Conservation (phyloP, 176 grass and related monocot genomes). For the Carex pumila region DNA sequence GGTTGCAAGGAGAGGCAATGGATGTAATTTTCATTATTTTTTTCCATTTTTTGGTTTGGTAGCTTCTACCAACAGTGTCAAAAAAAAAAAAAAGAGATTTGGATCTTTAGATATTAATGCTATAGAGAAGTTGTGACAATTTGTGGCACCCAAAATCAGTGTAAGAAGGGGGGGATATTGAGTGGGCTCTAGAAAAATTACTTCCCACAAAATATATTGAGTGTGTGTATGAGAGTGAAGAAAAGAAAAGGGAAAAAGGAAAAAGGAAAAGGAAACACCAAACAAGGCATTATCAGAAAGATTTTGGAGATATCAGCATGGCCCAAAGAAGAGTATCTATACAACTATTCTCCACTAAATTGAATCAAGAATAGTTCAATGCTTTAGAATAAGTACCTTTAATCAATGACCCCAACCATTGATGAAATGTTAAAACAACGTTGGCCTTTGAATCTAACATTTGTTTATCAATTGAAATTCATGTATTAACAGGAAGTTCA, state of each 20-base stretch:
- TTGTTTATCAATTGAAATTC: neutral
- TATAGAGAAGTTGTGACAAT: neutral
- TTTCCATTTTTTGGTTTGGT: too few species aligned
- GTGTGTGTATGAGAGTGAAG: neutral
- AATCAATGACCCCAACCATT: neutral
- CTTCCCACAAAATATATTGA: neutral
- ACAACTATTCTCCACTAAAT: conserved; percentile 10
- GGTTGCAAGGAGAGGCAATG: too few species aligned
- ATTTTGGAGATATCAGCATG: conserved; percentile 14
- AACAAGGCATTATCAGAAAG: neutral
- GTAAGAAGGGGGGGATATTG: neutral
- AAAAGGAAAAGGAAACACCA: neutral
- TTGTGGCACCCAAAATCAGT: neutral
- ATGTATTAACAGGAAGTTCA: neutral
- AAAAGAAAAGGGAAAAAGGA: neutral
- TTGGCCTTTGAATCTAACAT: neutral
- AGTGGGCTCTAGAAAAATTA: neutral
- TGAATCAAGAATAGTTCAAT: neutral
- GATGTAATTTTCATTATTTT: too few species aligned
- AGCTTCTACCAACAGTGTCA: too few species aligned
- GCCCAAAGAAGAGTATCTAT: conserved; percentile 3
- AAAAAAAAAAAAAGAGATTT: too few species aligned
- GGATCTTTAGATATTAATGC: neutral
- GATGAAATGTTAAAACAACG: neutral
- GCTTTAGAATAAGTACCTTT: neutral